phyloP scores from a whole-genome alignment of 2,329 filamentous ascomycete genomes.

The Cladosporium sp. region DNA sequence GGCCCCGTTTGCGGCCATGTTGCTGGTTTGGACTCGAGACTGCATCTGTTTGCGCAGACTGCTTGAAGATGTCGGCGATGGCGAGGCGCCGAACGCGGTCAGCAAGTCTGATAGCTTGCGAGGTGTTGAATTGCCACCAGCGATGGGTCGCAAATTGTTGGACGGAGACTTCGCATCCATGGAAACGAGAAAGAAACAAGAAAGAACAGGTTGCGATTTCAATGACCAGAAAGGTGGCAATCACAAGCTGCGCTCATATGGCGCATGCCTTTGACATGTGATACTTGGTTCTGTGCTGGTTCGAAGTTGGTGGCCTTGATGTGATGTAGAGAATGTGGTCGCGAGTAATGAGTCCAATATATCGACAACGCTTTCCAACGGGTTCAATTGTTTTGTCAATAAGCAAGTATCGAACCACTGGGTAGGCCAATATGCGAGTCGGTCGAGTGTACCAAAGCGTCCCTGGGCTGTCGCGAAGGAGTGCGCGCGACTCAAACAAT shows the following conservation, averaged over 20 bases:
- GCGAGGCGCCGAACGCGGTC: slow-evolving; percentile 30
- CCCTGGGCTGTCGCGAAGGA: neutral
- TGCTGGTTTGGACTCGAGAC: neutral
- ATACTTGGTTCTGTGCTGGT: neutral
- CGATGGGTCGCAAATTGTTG: neutral
- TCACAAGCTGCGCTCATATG: neutral
- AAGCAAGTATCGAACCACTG: neutral
- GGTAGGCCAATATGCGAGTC: neutral
- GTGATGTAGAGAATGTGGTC: neutral
- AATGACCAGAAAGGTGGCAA: neutral
- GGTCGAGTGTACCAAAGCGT: neutral
- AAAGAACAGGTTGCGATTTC: neutral
- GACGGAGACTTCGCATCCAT: neutral
- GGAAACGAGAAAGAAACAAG: neutral
- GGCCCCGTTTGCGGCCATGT: neutral
- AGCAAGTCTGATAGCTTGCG: slow-evolving; percentile 26
- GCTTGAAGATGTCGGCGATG: slow-evolving; percentile 28
- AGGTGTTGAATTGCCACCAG: neutral
- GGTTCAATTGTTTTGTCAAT: neutral
- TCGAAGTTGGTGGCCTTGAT: neutral
- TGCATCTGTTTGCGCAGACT: slow-evolving; percentile 27
- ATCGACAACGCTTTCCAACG: neutral
- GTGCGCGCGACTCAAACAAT: neutral
- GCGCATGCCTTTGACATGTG: slow-evolving; percentile 6
- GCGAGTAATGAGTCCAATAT: neutral